These are phyloP conservation scores for Colletotrichum sp. DNA, from an alignment of 2,329 filamentous ascomycete species.

Conservation along the genomic window DNA sequence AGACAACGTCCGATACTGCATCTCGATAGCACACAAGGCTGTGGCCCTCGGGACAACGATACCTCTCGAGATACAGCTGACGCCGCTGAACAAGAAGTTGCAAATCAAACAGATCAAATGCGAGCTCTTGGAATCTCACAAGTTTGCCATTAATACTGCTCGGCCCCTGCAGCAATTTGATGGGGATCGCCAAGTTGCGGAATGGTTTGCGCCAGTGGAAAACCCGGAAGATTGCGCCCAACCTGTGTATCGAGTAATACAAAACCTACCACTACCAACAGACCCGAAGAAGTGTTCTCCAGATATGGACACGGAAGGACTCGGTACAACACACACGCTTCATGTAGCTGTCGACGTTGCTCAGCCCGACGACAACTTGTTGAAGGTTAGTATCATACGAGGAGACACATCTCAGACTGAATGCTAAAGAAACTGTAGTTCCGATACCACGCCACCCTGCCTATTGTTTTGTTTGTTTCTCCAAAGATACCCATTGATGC, in stretches of 20 bases:
- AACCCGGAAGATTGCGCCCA: neutral
- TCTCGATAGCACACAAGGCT: neutral
- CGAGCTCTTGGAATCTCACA: neutral
- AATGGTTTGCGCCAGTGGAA: neutral
- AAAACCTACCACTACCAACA: neutral
- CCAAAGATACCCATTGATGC: neutral
- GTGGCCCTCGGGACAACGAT: constrained; percentile 1
- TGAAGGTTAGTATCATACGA: neutral
- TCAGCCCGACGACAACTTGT: neutral
- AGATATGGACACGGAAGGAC: neutral
- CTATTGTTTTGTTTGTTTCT: neutral
- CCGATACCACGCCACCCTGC: neutral
- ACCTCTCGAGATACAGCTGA: neutral
- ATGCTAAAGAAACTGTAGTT: neutral
- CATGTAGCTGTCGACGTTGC: neutral
- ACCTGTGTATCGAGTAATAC: neutral
- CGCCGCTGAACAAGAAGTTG: neutral
- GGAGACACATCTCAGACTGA: rapidly evolving
- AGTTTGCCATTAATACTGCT: neutral
- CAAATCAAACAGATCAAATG: neutral
- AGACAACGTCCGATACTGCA: neutral
- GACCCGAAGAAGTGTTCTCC: neutral
- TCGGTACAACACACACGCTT: neutral
- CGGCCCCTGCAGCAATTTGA: neutral
- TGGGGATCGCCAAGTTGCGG: neutral